Evolutionary conservation across 768 basidiomycete genomes (phyloP), one percentile per base, ranked within the genome.

Genomic region (Xerocomellus intermedius): DNA sequence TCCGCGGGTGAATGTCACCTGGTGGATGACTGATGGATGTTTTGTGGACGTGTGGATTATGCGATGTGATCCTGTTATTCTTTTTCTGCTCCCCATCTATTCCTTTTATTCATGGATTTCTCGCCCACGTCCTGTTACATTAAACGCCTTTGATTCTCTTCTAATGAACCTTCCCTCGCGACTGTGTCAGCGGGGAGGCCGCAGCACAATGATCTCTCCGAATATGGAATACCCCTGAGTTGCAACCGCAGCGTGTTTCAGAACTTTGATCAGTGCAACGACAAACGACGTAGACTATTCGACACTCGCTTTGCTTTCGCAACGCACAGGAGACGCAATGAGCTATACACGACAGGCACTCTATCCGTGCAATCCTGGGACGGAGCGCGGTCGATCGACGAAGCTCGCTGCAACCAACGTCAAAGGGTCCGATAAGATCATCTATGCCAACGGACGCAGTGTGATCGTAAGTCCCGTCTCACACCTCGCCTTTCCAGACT

Each of bases 391-490:
- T 19, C 73, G 74, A 50, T 78, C 86, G 6, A 89, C 86, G 19
- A 93, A 89, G 72, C 81, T 94, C 41, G 82, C 83, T 56, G 79
- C 80, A 51, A 80, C 71, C 72, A 90, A 86, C 73, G 48, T 67
- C 52, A 69, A 64, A 44, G 66, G 66, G 21, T 64, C 64, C 16
- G 89, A 81, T 71, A 95, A 90, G 77, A 75, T 97, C 57, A 80
- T 91, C 16, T 97, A 98, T 61, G 80, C 87, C 3, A 93, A 89
- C 65, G 92, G 92, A 37, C 85, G 86, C 72, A 82, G 83, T 10
- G 85, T 97, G 47, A 84, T 96, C 64, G 94, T 96, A 67, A 64
- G 94, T 79, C 12, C n/a, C 22, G 2, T 54, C 39, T 17, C 48
- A 4, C 33, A 42, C 28, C 32, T 52, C 26, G 17, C 38, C 5